Base-by-base conservation (phyloP, 2,329 filamentous ascomycete species). In the Rugonectria rugulosa region DNA sequence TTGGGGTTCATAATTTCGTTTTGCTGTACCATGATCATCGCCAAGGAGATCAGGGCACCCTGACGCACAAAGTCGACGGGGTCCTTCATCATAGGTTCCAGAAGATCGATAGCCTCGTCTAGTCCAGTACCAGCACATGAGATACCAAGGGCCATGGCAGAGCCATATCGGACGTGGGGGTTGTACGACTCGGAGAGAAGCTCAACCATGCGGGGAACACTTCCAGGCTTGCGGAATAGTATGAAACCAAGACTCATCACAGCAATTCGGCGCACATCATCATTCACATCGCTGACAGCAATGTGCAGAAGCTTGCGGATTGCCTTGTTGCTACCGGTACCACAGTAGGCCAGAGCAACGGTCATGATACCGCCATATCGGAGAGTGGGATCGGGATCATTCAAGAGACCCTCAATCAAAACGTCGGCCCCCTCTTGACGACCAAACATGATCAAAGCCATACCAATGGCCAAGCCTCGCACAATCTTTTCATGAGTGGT, bases 21-120 rank as follows among this genome's bases (percentile, higher is more conserved):
- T 74, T 98, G 95, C 77, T 99, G 95, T n/a, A 97, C 91, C 83
- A 99, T 88, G 68, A 99, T 97, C 95, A 99, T 99, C 57, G 95
- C 87, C 54, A 98, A 82, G 3, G 95, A 87, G 67, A 99, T 98
- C 61, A 98, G 81, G 34, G 95, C 94, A 71, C 96, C 95, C 76
- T 99, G 95, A 65, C 96, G 89, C 47, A 99, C 95, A 72, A 99
- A 99, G 78, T 99, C 95, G 55, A 93, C 96, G 7, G 95, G 96
- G 67, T 99, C 95, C 81, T 98, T 99, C 81, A 97, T 93, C 95
- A 99, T 99, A 15, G 95, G 95, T 79, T 99, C 95, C 5, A 99
- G 83, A 15, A 99, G 83, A 69, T 99, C 95, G 59, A 98, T 95
- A 19, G 96, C 95, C 77, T 99, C 95, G 60, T 97, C 92, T 24